Conservation (phyloP, 345 rosid genomes). For the Rhodamnia argentea region DNA sequence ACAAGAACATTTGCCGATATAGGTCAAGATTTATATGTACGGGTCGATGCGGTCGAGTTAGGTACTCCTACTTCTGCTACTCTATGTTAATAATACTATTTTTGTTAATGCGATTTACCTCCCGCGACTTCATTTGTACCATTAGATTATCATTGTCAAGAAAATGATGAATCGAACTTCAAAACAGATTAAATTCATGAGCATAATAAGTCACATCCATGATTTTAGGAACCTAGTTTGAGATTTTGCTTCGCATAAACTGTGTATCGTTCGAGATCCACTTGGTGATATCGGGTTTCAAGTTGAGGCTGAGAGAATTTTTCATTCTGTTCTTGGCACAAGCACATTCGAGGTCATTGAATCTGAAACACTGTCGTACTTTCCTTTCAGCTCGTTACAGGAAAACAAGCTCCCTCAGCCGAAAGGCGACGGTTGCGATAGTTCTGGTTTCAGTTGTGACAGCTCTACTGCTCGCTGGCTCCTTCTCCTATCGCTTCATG, state of each 20-base stretch:
- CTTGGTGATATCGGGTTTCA: neutral
- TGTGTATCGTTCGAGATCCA: neutral
- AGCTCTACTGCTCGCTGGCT: neutral
- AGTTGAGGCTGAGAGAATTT: neutral
- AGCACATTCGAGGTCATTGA: neutral
- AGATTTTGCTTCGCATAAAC: neutral
- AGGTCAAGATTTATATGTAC: conserved; percentile 44
- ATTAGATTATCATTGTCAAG: neutral
- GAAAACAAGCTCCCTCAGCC: neutral
- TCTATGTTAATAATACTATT: neutral
- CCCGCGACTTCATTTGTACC: neutral
- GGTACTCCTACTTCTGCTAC: conserved; percentile 17
- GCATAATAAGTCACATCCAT: neutral
- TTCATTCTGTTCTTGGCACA: neutral
- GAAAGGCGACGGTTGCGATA: neutral
- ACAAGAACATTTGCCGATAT: conserved; percentile 15
- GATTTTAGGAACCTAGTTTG: neutral
- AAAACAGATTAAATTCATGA: neutral
- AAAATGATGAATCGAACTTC: neutral
- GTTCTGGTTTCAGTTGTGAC: neutral
- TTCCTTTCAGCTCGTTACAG: neutral
- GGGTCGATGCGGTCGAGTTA: conserved; percentile 32
- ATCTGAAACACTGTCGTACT: neutral
- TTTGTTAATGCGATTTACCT: neutral
- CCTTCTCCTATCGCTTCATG: neutral